These are phyloP conservation scores for Podosphaera aphanis DNA, from an alignment of 2,329 filamentous ascomycete genomes.

Conservation along the genomic window DNA sequence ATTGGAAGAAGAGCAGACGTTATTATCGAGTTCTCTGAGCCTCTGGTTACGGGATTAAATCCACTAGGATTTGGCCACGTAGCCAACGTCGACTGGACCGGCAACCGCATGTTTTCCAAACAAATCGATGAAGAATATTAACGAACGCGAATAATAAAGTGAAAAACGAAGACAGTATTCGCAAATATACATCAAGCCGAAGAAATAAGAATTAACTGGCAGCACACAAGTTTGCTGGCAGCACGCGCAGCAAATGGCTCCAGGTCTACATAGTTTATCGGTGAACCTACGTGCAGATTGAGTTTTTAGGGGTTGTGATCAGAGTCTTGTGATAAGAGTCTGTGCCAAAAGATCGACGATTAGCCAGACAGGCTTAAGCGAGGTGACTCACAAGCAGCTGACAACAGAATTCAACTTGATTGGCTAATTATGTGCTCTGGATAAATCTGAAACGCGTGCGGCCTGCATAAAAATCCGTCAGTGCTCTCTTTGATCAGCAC, in stretches of 20 bases:
- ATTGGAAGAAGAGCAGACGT: not conserved
- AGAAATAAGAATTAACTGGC: no score
- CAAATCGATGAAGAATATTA: not conserved
- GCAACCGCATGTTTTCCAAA: not conserved
- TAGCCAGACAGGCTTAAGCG: not conserved
- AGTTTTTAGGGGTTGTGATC: not conserved
- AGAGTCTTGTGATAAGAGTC: not conserved
- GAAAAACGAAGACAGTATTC: not conserved
- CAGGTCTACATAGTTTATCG: not conserved
- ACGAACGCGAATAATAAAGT: not conserved
- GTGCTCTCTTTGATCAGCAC: constrained; percentile 17
- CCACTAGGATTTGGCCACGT: not conserved
- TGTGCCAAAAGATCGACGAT: not conserved
- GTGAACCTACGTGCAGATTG: not conserved
- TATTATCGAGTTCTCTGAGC: not conserved
- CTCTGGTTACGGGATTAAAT: not conserved
- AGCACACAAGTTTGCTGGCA: no score
- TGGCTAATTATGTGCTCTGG: not conserved
- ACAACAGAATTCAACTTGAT: not conserved
- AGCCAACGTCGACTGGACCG: not conserved
- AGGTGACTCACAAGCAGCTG: not conserved
- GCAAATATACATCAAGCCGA: not conserved
- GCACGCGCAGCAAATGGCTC: not conserved
- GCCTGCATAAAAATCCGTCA: constrained; percentile 6
- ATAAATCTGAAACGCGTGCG: not conserved